These are phyloP conservation scores for Diaporthe vexans DNA, from an alignment of 2,329 filamentous ascomycete species.

Conservation along the genomic window DNA sequence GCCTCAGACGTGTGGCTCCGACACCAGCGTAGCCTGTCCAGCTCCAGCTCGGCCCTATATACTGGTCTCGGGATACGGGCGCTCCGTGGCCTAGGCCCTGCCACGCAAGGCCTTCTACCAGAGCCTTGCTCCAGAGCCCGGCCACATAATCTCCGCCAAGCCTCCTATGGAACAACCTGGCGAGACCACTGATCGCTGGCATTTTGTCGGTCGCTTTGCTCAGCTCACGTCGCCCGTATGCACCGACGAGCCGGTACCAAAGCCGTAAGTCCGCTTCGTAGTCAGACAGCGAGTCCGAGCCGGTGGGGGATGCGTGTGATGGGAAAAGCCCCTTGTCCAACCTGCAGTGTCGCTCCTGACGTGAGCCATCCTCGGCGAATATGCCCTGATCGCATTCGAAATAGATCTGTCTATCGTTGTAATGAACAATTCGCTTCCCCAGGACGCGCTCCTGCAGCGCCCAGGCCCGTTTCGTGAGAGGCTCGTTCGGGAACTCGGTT, in stretches of 20 bases:
- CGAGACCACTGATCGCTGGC: conserved; percentile 43
- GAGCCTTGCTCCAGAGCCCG: conserved; percentile 41
- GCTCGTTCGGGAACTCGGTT: conserved; percentile 24
- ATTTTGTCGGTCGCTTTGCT: conserved; percentile 42
- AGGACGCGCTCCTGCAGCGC: conserved; percentile 34
- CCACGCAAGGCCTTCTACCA: conserved; percentile 42
- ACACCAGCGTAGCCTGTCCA: conserved; percentile 43
- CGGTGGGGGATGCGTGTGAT: not conserved
- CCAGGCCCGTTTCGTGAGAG: conserved; percentile 4
- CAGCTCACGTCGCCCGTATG: conserved; percentile 38
- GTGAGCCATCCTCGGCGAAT: conserved; percentile 37
- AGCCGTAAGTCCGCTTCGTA: not conserved
- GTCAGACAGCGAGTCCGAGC: not conserved
- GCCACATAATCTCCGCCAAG: conserved; percentile 41
- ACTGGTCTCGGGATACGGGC: conserved; percentile 28
- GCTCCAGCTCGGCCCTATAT: conserved; percentile 44
- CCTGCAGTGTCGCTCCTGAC: not conserved
- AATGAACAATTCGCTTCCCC: conserved; percentile 29
- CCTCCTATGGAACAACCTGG: conserved; percentile 36
- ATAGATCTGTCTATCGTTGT: conserved; percentile 29
- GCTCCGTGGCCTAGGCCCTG: conserved; percentile 28
- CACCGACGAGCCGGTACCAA: conserved; percentile 8
- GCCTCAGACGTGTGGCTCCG: not conserved
- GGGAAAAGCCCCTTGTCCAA: not conserved
- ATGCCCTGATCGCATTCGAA: conserved; percentile 39